Evolutionary conservation across 495 filamentous ascomycete species (phyloP).

Genomic region (Friedmanniomyces endolithicus): DNA sequence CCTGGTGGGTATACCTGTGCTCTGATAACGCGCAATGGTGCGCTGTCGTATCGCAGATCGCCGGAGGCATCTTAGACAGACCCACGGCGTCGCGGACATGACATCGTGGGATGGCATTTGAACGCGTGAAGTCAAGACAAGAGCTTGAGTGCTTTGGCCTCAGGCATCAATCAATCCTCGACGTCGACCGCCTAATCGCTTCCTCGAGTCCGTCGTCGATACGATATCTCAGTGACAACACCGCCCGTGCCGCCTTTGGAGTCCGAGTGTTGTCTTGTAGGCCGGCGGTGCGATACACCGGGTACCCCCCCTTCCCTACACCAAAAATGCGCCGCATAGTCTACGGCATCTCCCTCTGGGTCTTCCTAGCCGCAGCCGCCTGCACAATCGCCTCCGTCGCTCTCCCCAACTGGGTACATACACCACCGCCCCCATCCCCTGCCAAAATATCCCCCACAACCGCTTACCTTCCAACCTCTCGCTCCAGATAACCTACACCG

Average conservation of each 20-base stretch:
- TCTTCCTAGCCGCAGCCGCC: constrained; percentile 42
- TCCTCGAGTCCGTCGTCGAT: not conserved
- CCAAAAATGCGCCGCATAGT: constrained; percentile 31
- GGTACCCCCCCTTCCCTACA: not conserved
- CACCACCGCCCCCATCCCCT: too few species aligned
- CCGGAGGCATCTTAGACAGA: constrained; percentile 25
- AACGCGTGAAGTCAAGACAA: not conserved
- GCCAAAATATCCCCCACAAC: too few species aligned
- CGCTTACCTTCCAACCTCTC: too few species aligned
- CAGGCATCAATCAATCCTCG: too few species aligned
- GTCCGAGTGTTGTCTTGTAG: too few species aligned
- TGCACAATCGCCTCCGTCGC: constrained; percentile 65
- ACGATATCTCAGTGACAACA: not conserved
- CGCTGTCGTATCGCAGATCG: constrained; percentile 9
- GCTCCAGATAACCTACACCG: constrained; percentile 34
- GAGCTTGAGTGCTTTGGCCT: too few species aligned
- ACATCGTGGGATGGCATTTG: not conserved
- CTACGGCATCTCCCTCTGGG: constrained; percentile 30
- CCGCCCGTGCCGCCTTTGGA: not conserved
- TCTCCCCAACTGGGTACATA: constrained; percentile 71
- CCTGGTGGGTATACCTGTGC: constrained; percentile 13
- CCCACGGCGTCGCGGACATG: constrained; percentile 26
- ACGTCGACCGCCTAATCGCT: too few species aligned
- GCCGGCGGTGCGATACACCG: not conserved
- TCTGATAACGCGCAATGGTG: constrained; percentile 15